Evolutionary conservation across 2,329 filamentous ascomycete species (phyloP).

Genomic region (Lachnellula suecica): DNA sequence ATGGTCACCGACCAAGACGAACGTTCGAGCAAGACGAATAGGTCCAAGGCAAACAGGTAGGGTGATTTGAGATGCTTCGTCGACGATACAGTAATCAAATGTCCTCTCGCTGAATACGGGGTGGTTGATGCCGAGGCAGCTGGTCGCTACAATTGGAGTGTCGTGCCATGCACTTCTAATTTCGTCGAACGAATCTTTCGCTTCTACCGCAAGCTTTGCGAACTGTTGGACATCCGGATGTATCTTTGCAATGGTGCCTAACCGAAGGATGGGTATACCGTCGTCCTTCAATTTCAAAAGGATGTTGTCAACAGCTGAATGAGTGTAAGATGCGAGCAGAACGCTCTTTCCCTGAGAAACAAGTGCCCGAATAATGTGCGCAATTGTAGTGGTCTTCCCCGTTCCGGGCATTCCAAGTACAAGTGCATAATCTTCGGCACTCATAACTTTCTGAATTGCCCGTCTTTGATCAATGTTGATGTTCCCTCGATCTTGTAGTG

Average conservation of each 20-base stretch:
- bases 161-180: conserved; percentile 82
- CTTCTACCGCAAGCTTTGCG: conserved; percentile 72
- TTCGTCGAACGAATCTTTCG: conserved; percentile 77
- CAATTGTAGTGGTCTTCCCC: conserved; percentile 97
- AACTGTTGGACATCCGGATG: conserved; percentile 87
- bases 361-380: conserved; percentile 90
- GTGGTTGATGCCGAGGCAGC: conserved; percentile 90
- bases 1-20: conserved; percentile 94
- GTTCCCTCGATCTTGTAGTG: conserved; percentile 58
- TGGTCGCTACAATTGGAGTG: conserved; percentile 88
- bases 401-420: conserved; percentile 98
- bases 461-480: conserved; percentile 85
- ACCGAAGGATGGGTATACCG: conserved; percentile 75
- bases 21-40: conserved; percentile 87
- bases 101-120: conserved; percentile 81
- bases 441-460: conserved; percentile 94
- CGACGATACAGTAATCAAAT: conserved; percentile 98
- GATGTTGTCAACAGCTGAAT: conserved; percentile 98
- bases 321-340: conserved; percentile 90
- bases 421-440: conserved; percentile 91
- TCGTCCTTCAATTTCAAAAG: conserved; percentile 84
- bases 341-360: conserved; percentile 90
- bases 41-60: conserved; percentile 92
- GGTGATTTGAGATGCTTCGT: conserved; percentile 97
- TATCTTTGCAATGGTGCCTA: conserved; percentile 82